phyloP scores from a whole-genome alignment of 2,329 filamentous ascomycete genomes.

The Tothia fuscella region DNA sequence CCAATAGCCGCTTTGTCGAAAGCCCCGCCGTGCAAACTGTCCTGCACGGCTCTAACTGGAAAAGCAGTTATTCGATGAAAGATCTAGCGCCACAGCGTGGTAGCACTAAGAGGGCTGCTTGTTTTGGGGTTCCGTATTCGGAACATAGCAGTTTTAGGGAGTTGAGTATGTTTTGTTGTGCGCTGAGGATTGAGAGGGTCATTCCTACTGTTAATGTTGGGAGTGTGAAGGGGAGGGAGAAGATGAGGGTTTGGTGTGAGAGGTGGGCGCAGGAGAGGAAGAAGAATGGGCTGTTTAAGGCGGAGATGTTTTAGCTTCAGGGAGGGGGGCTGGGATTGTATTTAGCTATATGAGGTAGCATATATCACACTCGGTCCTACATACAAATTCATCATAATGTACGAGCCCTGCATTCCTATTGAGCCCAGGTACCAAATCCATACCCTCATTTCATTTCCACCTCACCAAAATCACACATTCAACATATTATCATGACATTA shows the following conservation, averaged over 20 bases:
- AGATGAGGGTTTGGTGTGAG: constrained; percentile 56
- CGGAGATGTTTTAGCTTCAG: too few relatives aligned
- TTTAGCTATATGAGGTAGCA: too few relatives aligned
- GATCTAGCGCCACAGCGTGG: constrained; percentile 76
- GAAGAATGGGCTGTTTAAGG: constrained; percentile 46
- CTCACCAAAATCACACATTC: too few relatives aligned
- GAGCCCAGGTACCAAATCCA: too few relatives aligned
- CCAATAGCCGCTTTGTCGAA: constrained; percentile 49
- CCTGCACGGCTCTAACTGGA: constrained; percentile 60
- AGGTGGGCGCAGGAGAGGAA: constrained; percentile 50
- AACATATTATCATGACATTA: too few relatives aligned
- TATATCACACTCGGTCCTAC: too few relatives aligned
- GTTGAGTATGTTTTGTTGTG: constrained; percentile 84
- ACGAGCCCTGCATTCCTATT: too few relatives aligned
- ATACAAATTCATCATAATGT: too few relatives aligned
- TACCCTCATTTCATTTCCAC: too few relatives aligned
- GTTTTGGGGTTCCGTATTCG: constrained; percentile 89
- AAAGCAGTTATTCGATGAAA: constrained; percentile 54
- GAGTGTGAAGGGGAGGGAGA: constrained; percentile 48
- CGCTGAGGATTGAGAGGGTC: constrained; percentile 73
- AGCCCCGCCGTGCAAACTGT: constrained; percentile 53
- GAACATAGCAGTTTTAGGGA: constrained; percentile 95
- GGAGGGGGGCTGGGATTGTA: too few relatives aligned
- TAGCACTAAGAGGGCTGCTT: constrained; percentile 68
- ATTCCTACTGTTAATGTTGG: constrained; percentile 90